Evolutionary conservation across 495 filamentous ascomycete species (phyloP), one percentile per base, ranked within the genome.

Genomic region (Podospora pseudopauciseta): DNA sequence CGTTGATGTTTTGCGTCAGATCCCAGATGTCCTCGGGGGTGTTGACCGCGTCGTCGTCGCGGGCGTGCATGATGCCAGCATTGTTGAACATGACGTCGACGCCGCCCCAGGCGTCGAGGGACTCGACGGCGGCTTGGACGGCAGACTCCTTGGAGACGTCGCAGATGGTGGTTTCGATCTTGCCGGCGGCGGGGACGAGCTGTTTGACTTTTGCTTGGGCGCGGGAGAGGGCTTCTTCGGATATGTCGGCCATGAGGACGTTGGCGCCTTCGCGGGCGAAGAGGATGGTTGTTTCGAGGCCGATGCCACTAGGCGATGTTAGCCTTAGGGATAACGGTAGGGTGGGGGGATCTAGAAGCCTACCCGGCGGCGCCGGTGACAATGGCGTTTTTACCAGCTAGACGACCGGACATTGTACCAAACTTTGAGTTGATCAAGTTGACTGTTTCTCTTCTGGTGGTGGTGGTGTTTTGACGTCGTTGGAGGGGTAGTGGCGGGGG

Each of bases 81-180:
- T 99, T 99, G 86, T 99, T 99, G 87, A 97, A 99, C 70, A 99
- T 91, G 71, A 97, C 84, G 77, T 99, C 95, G 0, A 92, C 81
- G n/a, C 95, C 95, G 72, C 93, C 94, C 92, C 92, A 97, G 60
- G 81, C 68, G 74, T 97, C 94, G 60, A 93, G 77, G 2, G 82
- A 77, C 65, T 88, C 87, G n/a, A 97, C 84, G 69, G 87, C 82
- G 32, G 89, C 86, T 69, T 90, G 78, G 26, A 97, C 87, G 34
- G 92, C 85, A 67, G 83, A 72, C 79, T 97, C 93, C 72, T 92
- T 91, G 60, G 85, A 84, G 27, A 89, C 87, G 72, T 89, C 84
- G 69, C 85, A 86, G 44, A 80, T 64, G 18, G 71, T 77, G 34
- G 82, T 89, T 68, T 92, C 88, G 39, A 96, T 76, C 61, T 83